phyloP scores from a whole-genome alignment of 1,284 basidiomycete species.

The Ceratobasidium sp. region DNA sequence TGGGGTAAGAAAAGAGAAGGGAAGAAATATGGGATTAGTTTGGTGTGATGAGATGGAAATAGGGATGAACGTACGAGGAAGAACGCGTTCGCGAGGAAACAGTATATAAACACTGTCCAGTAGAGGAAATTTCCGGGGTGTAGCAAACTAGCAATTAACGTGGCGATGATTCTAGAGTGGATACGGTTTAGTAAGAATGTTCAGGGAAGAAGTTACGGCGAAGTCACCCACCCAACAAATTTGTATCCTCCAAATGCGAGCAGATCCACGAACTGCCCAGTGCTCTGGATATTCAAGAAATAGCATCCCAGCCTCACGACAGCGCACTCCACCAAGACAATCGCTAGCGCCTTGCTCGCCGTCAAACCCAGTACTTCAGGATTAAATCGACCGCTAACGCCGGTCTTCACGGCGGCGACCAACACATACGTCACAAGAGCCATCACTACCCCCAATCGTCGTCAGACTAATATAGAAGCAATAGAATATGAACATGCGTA shows the following conservation, averaged over 20 bases:
- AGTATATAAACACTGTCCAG: constrained; percentile 82
- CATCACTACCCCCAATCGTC: constrained; percentile 74
- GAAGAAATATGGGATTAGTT: background rate
- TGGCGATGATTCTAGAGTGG: constrained; percentile 74
- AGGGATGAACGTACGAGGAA: constrained; percentile 80
- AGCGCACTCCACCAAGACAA: constrained; percentile 87
- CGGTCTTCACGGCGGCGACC: constrained; percentile 86
- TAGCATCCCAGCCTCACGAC: constrained; percentile 94
- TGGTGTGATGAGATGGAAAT: constrained; percentile 5
- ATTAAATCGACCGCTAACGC: constrained; percentile 86
- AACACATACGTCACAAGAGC: constrained; percentile 97
- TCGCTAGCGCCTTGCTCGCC: constrained; percentile 84
- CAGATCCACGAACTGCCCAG: constrained; percentile 78
- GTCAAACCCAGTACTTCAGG: constrained; percentile 91
- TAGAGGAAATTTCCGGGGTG: constrained; percentile 75
- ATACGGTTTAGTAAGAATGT: constrained; percentile 10
- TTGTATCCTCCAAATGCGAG: constrained; percentile 95
- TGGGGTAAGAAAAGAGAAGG: constrained; percentile 23
- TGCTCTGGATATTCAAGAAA: constrained; percentile 85
- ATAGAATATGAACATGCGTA: constrained; percentile 60
- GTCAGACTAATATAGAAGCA: constrained; percentile 2
- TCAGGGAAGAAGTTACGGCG: background rate
- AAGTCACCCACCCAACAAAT: constrained; percentile 83
- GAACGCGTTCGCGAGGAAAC: constrained; percentile 91
- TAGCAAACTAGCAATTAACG: constrained; percentile 73